Conservation (phyloP, 2,329 filamentous ascomycete genomes). For the Dichotomopilus funicola region DNA sequence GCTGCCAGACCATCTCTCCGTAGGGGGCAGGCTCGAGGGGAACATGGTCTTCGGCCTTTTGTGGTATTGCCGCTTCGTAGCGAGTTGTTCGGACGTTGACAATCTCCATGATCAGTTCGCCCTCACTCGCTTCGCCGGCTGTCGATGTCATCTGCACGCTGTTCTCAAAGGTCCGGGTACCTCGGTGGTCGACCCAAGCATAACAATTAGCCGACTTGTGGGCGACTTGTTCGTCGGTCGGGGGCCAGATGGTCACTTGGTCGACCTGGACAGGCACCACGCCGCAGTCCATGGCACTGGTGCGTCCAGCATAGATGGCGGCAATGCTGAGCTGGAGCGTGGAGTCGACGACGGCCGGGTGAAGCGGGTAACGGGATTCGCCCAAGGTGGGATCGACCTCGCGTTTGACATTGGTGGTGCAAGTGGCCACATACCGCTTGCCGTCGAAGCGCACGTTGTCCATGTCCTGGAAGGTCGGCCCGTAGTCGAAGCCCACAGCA, state of each 20-base stretch:
- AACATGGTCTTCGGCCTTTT: neutral
- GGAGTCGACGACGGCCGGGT: slow-evolving; percentile 36
- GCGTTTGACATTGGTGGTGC: neutral
- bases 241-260: neutral
- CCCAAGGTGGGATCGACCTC: slow-evolving; percentile 18
- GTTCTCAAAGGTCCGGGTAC: neutral
- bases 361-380: slow-evolving; percentile 35
- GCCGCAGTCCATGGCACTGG: neutral
- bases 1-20: neutral
- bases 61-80: neutral
- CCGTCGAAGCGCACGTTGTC: slow-evolving; percentile 26
- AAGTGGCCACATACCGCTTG: slow-evolving; percentile 24
- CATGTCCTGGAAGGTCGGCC: slow-evolving; percentile 33
- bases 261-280: neutral
- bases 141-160: neutral
- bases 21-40: neutral
- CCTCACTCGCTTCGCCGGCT: neutral
- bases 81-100: neutral
- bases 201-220: neutral
- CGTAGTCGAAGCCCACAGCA: slow-evolving; percentile 35
- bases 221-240: neutral
- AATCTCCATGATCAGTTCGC: neutral
- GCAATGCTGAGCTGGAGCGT: slow-evolving; percentile 26
- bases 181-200: neutral
- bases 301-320: neutral